Evolutionary conservation across 805 yeast genomes (phyloP), one percentile per base, ranked within the genome.

Genomic region (Wickerhamomyces ciferrii): DNA sequence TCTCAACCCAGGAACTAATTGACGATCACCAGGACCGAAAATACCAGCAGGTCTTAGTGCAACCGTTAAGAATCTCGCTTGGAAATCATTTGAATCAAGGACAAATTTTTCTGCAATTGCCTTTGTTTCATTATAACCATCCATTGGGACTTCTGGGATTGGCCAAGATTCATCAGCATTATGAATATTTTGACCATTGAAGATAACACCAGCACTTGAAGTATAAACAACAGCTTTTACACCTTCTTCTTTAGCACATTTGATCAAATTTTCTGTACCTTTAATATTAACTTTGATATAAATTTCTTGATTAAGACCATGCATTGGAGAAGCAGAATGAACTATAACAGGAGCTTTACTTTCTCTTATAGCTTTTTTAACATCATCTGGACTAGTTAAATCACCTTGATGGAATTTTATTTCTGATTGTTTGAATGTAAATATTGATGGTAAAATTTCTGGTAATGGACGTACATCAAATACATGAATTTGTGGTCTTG

Each of bases 1-100:
- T 60, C 96, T 80, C 48, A 94, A 72, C 3, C 96, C 96, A 13
- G 99, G 99, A 41, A 94, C 94, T 59, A 94, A 70, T 65, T 94
- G 99, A 50, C 99, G 80, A 65, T 94, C 99, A 39, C 99, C 98
- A 6, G 98, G 99, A 5, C 99, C 99, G 70, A 94, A 94, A 42
- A 94, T 90, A 36, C 99, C 99, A 1, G 99, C 97, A 1, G 99
- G 99, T 52, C 99, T 79, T 42, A 94, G 67, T 2, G 97, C 94
- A 34, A 87, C 85, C 0, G 99, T 94, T 42, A 76, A 68, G 53
- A 91, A 77, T 2, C 71, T 72, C 14, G 72, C 69, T 1, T 68
- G 63, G n/a, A 68, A 68, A 42, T 78, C 76, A 63, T 89, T 87
- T 17, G 96, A 87, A 19, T 76, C 69, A 59, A 91, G 72, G 2